A percentile compares a stretch with the other conserved stretches of the same genome.
These are phyloP conservation scores for Penicillium sclerotiorum DNA, from an alignment of 2,329 filamentous ascomycete species.

Conservation along the genomic window DNA sequence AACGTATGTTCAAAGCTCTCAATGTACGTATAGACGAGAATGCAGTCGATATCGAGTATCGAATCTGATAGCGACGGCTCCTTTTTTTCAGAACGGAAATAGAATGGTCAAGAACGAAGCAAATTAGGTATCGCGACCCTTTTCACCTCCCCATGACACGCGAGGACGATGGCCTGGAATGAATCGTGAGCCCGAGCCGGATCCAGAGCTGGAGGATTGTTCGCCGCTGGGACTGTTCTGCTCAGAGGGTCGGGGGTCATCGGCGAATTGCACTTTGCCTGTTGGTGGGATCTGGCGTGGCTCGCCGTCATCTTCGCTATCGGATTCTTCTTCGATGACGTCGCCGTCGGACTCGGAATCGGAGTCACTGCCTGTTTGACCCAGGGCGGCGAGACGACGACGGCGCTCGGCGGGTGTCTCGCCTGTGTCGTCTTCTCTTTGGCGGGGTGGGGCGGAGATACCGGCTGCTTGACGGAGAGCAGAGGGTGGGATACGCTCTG, in stretches of 20 bases:
- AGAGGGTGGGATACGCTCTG: constrained; percentile 44
- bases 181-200: constrained; percentile 21
- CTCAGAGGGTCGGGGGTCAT: constrained; percentile 32
- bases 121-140: constrained; percentile 27
- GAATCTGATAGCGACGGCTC: background rate
- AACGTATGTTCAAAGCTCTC: constrained; percentile 1
- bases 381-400: constrained; percentile 49
- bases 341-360: constrained; percentile 33
- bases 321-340: constrained; percentile 28
- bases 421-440: constrained; percentile 39
- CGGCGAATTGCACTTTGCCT: constrained; percentile 40
- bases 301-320: constrained; percentile 28
- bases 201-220: constrained; percentile 22
- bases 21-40: constrained; percentile 1
- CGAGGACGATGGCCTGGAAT: constrained; percentile 30
- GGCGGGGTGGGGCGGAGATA: constrained; percentile 26
- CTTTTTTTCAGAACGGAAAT: background rate
- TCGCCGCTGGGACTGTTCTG: constrained; percentile 8
- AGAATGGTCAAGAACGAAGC: too few species aligned
- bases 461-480: constrained; percentile 37
- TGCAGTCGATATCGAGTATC: background rate
- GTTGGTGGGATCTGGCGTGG: constrained; percentile 19
- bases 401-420: constrained; percentile 51
- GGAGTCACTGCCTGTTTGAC: constrained; percentile 32
- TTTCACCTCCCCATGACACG: constrained; percentile 48